phyloP scores from a whole-genome alignment of 2,329 filamentous ascomycete genomes.

The Bipolaris gigantea region DNA sequence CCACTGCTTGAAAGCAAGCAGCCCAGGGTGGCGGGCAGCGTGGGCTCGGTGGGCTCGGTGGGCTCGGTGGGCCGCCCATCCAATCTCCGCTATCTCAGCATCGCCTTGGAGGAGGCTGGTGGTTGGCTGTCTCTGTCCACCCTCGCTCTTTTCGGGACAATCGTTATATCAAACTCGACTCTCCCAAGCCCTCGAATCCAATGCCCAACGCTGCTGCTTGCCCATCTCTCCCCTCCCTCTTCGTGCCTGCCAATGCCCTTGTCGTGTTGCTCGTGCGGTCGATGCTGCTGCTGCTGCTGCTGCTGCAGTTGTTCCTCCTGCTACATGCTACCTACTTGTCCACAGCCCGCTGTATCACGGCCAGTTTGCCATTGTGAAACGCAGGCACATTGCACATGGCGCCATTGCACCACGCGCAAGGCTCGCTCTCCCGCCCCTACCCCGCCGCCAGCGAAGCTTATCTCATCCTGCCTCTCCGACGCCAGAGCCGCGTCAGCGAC shows the following conservation, averaged over 20 bases:
- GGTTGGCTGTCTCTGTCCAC: background rate
- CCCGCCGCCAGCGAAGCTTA: conserved; percentile 4
- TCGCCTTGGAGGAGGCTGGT: background rate
- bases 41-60: background rate
- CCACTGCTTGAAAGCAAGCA: conserved; percentile 8
- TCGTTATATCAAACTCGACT: no score
- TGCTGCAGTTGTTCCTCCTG: background rate
- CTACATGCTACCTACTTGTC: background rate
- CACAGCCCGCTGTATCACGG: background rate
- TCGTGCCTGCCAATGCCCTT: no score
- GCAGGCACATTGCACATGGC: background rate
- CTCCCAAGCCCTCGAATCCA: no score
- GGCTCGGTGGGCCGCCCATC: background rate
- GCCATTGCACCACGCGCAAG: conserved; percentile 5
- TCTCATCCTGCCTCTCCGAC: background rate
- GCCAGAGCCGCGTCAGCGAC: conserved; percentile 8
- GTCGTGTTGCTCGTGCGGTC: no score
- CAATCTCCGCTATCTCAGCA: conserved; percentile 10
- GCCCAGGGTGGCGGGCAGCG: conserved; percentile 1
- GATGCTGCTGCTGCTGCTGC: background rate
- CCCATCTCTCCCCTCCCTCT: no score
- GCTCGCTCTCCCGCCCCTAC: conserved; percentile 6
- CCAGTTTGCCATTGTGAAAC: conserved; percentile 9
- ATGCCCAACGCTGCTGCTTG: no score
- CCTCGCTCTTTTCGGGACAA: background rate